Conservation (phyloP, 768 basidiomycete species). For the Rossbeevera mucosa region DNA sequence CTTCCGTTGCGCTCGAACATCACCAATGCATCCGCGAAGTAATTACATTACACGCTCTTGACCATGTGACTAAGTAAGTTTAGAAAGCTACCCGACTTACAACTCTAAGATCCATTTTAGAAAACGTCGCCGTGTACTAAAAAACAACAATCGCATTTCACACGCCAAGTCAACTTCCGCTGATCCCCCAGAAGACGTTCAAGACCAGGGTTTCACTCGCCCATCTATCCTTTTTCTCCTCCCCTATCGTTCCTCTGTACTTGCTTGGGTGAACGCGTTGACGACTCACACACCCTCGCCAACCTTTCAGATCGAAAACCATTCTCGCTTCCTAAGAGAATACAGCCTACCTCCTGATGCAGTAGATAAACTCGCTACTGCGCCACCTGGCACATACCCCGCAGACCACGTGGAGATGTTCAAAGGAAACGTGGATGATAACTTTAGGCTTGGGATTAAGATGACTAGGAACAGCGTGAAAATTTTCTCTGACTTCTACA, state of each 20-base stretch:
- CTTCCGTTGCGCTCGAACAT: conserved; percentile 61
- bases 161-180: conserved; percentile 56
- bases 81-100: not conserved
- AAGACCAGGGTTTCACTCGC: conserved; percentile 97
- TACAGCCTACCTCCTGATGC: conserved; percentile 78
- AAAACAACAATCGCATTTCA: conserved; percentile 91
- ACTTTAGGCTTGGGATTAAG: conserved; percentile 89
- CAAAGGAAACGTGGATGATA: conserved; percentile 96
- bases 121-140: conserved; percentile 84
- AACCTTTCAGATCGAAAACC: conserved; percentile 83
- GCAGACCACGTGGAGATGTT: conserved; percentile 89
- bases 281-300: conserved; percentile 69
- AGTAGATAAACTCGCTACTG: conserved; percentile 72
- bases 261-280: conserved; percentile 78
- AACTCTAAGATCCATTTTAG: conserved; percentile 37
- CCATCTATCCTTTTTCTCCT: conserved; percentile 90
- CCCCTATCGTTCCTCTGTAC: conserved; percentile 87
- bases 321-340: conserved; percentile 73
- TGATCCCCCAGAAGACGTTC: conserved; percentile 66
- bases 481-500: conserved; percentile 86
- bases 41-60: conserved; percentile 73
- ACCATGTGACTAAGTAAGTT: conserved; percentile 82
- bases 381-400: conserved; percentile 75
- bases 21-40: conserved; percentile 62
- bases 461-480: conserved; percentile 89